These are phyloP conservation scores for Botryotinia globosa DNA, from an alignment of 2,329 filamentous ascomycete species.

Conservation along the genomic window DNA sequence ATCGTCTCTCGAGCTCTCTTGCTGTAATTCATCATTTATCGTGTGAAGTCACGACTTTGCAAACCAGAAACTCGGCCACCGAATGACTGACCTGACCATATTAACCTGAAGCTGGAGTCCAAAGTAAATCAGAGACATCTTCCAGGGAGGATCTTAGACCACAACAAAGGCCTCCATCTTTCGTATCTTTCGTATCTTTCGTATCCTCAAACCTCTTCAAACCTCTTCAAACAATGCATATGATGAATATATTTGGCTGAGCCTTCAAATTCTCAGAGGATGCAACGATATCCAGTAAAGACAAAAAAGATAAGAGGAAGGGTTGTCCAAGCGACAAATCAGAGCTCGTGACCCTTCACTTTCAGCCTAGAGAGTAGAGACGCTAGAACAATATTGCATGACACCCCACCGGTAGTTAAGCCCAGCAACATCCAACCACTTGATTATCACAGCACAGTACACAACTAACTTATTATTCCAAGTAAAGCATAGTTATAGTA, in stretches of 20 bases:
- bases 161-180: not conserved
- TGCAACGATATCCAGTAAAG: not conserved
- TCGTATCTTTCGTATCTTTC: not conserved
- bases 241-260: not conserved
- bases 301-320: not conserved
- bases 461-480: no score
- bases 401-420: not conserved
- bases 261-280: not conserved
- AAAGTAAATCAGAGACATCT: not conserved
- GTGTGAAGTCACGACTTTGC: not conserved
- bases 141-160: not conserved
- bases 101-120: not conserved
- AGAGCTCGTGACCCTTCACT: not conserved
- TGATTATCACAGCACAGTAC: not conserved
- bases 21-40: not conserved
- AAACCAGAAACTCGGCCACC: not conserved
- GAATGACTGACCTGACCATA: not conserved
- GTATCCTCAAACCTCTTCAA: not conserved
- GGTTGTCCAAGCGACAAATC: not conserved
- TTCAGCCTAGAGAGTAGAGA: not conserved
- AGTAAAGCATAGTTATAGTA: not conserved
- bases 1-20: not conserved
- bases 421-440: not conserved
- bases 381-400: not conserved
- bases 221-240: no score